phyloP scores from a whole-genome alignment of 2,329 filamentous ascomycete genomes.

The Colletotrichum sp. region DNA sequence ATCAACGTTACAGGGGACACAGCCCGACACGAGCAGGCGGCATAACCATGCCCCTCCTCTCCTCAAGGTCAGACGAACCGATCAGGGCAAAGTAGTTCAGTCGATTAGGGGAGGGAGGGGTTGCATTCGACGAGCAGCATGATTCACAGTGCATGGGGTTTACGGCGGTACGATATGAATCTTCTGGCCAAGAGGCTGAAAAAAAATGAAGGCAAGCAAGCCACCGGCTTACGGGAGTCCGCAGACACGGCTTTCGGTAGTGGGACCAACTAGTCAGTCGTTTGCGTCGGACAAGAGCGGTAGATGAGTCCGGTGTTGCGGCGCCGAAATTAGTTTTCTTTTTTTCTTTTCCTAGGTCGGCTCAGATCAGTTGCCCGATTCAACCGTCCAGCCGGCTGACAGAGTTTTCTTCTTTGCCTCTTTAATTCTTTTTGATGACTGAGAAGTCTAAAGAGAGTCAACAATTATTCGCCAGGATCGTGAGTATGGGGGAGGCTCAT shows the following conservation, averaged over 20 bases:
- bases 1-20: background rate
- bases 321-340: background rate
- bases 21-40: background rate
- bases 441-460: background rate
- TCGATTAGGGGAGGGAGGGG: background rate
- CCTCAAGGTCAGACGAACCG: conserved; percentile 12
- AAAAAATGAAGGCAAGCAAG: background rate
- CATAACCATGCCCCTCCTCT: background rate
- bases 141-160: background rate
- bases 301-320: background rate
- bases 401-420: background rate
- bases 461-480: background rate
- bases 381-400: background rate
- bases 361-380: background rate
- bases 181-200: background rate
- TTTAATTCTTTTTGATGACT: background rate
- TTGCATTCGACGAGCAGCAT: background rate
- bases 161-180: background rate
- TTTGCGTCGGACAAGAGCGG: background rate
- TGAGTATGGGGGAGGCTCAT: conserved; percentile 11
- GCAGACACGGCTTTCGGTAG: conserved; percentile 2
- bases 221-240: conserved; percentile 4
- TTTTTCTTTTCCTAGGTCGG: conserved; percentile 1
- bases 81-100: background rate
- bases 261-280: background rate